phyloP scores from a whole-genome alignment of 306 rosid genomes.

The Quercus cerris region DNA sequence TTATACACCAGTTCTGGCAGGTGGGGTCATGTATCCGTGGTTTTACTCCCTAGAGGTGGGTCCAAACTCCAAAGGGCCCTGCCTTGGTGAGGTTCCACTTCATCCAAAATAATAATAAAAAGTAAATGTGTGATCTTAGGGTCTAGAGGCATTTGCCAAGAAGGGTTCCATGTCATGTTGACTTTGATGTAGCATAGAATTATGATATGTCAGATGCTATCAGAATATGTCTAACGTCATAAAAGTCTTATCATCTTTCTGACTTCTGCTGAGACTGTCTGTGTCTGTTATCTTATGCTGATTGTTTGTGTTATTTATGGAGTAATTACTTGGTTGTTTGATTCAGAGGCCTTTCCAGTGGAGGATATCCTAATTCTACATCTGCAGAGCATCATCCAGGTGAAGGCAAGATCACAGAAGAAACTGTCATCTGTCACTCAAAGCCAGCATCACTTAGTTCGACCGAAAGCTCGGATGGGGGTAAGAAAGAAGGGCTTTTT shows the following conservation, averaged over 20 bases:
- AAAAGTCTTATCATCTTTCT: neutral
- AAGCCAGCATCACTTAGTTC: constrained; percentile 91
- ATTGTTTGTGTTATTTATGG: constrained; percentile 8
- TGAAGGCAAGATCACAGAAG: constrained; percentile 64
- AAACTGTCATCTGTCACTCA: constrained; percentile 80
- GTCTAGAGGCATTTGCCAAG: neutral
- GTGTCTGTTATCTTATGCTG: neutral
- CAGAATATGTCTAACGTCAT: neutral
- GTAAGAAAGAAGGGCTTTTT: constrained; percentile 30
- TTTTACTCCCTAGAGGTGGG: no score
- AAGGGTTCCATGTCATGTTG: neutral
- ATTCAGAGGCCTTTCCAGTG: constrained; percentile 53
- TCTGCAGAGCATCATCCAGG: constrained; percentile 40
- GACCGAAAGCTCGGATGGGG: constrained; percentile 90
- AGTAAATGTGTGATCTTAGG: neutral
- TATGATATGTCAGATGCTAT: neutral
- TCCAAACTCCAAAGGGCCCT: no score
- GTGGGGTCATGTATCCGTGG: no score
- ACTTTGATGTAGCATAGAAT: neutral
- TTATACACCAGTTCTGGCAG: no score
- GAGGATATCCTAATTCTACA: constrained; percentile 33
- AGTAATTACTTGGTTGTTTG: constrained; percentile 31
- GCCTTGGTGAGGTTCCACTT: no score
- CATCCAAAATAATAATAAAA: no score
- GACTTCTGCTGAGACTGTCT: neutral